These are phyloP conservation scores for Trichothecium sympodiale DNA, from an alignment of 2,329 filamentous ascomycete species.

Conservation along the genomic window DNA sequence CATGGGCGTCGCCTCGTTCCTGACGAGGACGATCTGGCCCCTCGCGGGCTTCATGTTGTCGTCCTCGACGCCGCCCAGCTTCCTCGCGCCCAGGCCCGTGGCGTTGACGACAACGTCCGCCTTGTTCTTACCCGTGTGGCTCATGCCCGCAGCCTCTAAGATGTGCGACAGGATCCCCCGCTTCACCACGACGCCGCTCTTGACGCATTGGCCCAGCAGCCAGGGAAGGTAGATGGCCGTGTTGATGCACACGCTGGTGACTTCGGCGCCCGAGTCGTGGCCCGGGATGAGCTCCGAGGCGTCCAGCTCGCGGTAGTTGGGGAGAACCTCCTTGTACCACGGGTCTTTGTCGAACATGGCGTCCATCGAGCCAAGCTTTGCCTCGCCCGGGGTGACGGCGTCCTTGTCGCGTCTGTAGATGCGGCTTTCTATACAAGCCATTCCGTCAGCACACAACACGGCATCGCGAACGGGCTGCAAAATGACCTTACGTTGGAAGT, in stretches of 20 bases:
- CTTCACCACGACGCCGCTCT: constrained; percentile 57
- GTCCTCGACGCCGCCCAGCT: constrained; percentile 75
- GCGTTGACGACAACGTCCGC: constrained; percentile 81
- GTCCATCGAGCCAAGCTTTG: constrained; percentile 36
- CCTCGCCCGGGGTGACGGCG: constrained; percentile 18
- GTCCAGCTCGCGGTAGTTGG: constrained; percentile 56
- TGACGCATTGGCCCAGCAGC: constrained; percentile 69
- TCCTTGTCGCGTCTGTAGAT: constrained; percentile 53
- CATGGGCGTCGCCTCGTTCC: constrained; percentile 68
- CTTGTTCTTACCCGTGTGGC: constrained; percentile 43
- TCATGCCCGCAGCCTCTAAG: constrained; percentile 45
- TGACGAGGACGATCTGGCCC: constrained; percentile 74
- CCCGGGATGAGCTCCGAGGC: constrained; percentile 48
- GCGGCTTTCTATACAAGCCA: constrained; percentile 25
- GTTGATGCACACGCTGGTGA: constrained; percentile 86
- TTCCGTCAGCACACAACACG: background rate
- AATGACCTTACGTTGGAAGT: constrained; percentile 52
- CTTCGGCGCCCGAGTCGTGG: constrained; percentile 61
- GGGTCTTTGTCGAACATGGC: constrained; percentile 54
- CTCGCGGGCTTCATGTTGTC: constrained; percentile 60
- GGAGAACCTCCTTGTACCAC: constrained; percentile 64
- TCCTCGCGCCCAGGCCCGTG: constrained; percentile 65
- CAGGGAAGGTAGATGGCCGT: constrained; percentile 79
- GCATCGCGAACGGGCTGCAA: too few species aligned
- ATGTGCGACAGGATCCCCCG: constrained; percentile 60